Evolutionary conservation across 225 moss, liverwort and hornwort species (phyloP).

Genomic region (Sphagnum contortum): DNA sequence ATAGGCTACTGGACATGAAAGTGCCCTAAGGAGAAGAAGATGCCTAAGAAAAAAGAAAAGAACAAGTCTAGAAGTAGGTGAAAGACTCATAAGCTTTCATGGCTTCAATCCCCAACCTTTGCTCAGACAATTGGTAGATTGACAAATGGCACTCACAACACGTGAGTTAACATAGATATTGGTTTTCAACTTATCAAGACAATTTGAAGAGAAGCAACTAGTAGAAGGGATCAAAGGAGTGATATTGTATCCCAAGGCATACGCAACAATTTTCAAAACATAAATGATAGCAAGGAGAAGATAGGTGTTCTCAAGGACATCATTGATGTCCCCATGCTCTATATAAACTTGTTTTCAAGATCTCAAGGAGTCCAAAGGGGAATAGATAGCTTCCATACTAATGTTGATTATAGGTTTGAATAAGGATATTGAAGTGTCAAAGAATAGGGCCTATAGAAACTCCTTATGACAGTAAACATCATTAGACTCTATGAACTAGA

Average conservation of each 20-base stretch:
- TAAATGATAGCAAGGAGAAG: not conserved
- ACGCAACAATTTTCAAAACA: conserved; percentile 2
- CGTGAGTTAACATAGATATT: conserved; percentile 1
- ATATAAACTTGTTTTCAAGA: conserved; percentile 1
- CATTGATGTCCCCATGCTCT: not conserved
- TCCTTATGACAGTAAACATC: conserved; percentile 3
- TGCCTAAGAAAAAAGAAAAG: not conserved
- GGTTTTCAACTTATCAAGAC: conserved; percentile 2
- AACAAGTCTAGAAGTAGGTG: not conserved
- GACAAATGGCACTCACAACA: conserved; percentile 6
- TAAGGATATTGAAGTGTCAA: not conserved
- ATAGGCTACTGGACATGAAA: not conserved
- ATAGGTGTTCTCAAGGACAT: conserved; percentile 3
- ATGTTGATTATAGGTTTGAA: not conserved
- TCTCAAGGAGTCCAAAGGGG: conserved; percentile 3
- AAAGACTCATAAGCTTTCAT: not conserved
- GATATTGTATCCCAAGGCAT: conserved; percentile 4
- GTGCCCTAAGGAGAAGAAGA: not conserved
- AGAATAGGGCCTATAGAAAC: not conserved
- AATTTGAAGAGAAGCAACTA: not conserved
- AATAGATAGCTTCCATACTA: not conserved
- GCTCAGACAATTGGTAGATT: not conserved
- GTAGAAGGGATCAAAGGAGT: conserved; percentile 4
- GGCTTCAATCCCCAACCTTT: not conserved
- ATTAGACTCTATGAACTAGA: not conserved